Conservation (phyloP, 2,329 filamentous ascomycete genomes). For the Cryphonectria nitschkei region DNA sequence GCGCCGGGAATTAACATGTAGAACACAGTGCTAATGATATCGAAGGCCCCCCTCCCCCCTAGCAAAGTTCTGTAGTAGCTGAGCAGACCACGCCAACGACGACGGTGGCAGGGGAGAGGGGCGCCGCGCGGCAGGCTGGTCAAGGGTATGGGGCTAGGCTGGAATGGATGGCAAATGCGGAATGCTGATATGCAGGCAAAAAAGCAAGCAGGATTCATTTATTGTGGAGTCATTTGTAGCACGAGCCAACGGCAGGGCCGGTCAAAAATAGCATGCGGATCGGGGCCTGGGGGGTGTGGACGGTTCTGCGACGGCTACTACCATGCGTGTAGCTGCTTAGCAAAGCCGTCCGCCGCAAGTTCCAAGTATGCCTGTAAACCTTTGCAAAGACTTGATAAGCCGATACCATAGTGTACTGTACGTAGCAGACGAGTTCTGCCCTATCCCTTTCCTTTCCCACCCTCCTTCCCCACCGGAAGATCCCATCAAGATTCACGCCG, state of each 20-base stretch:
- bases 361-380: not conserved
- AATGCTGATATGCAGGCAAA: not conserved
- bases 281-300: not conserved
- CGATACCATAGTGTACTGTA: slow-evolving; percentile 2
- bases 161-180: slow-evolving; percentile 1
- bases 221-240: not conserved
- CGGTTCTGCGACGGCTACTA: not conserved
- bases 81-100: not conserved
- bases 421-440: not conserved
- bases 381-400: slow-evolving; percentile 12
- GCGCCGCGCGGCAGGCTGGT: slow-evolving; percentile 1
- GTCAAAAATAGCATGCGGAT: slow-evolving; percentile 22
- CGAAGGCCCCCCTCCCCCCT: not conserved
- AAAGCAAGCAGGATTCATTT: not conserved
- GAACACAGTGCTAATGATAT: slow-evolving; percentile 25
- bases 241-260: slow-evolving; percentile 6
- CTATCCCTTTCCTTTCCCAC: not conserved
- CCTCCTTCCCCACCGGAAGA: not conserved
- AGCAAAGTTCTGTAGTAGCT: not conserved
- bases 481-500: not conserved
- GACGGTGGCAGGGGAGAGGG: not conserved
- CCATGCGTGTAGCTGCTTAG: slow-evolving; percentile 23
- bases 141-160: not conserved
- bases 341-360: slow-evolving; percentile 15
- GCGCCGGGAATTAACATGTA: slow-evolving; percentile 27